phyloP scores from a whole-genome alignment of 1,284 basidiomycete species.

The Sparassis latifolia region DNA sequence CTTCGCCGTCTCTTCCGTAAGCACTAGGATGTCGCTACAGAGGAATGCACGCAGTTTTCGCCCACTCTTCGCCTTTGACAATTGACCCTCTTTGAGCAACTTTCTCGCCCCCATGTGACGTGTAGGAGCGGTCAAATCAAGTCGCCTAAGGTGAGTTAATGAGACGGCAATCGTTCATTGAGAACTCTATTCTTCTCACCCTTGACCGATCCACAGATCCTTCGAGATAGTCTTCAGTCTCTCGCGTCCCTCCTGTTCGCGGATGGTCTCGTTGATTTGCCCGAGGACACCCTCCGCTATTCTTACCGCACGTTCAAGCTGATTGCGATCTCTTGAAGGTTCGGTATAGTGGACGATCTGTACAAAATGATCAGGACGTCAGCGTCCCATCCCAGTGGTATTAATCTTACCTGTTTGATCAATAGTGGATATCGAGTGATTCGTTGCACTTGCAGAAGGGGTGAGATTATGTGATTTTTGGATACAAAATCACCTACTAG shows the following conservation, averaged over 20 bases:
- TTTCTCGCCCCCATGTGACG: constrained; percentile 70
- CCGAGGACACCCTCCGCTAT: constrained; percentile 70
- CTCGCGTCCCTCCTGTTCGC: constrained; percentile 77
- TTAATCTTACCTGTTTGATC: constrained; percentile 58
- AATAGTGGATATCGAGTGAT: constrained; percentile 89
- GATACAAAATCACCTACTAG: constrained; percentile 53
- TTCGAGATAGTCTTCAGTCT: constrained; percentile 69
- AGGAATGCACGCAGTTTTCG: constrained; percentile 72
- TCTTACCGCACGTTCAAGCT: constrained; percentile 51
- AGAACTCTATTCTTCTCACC: constrained; percentile 36
- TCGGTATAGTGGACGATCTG: constrained; percentile 82
- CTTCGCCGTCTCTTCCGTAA: constrained; percentile 63
- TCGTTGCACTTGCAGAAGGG: constrained; percentile 72
- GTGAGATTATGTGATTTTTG: neutral
- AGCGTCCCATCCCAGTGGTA: no score
- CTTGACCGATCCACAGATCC: constrained; percentile 82
- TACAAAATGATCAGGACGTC: no score
- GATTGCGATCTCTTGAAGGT: constrained; percentile 45
- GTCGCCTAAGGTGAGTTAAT: constrained; percentile 41
- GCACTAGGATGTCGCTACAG: constrained; percentile 76
- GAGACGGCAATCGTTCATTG: neutral
- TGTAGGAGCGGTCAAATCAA: constrained; percentile 89
- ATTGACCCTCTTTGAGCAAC: constrained; percentile 73
- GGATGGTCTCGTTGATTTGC: constrained; percentile 85
- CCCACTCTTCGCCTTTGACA: constrained; percentile 82